A percentile compares a stretch with the other conserved stretches of the same genome.
phyloP scores from a whole-genome alignment of 306 rosid species.

The Malus sylvestris region DNA sequence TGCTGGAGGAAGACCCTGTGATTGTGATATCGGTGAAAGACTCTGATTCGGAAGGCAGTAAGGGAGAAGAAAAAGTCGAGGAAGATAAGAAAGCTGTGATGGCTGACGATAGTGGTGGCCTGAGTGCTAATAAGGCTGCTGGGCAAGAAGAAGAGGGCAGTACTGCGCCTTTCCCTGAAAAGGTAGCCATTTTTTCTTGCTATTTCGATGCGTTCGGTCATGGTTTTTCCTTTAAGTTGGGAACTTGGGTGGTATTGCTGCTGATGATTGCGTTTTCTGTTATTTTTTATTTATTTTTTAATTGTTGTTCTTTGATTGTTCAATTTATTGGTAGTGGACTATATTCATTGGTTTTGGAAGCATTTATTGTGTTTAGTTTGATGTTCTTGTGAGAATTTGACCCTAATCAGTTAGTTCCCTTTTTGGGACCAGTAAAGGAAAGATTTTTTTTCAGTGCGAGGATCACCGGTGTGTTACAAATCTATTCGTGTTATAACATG shows the following conservation, averaged over 20 bases:
- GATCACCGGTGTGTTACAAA: neutral
- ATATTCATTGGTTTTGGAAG: neutral
- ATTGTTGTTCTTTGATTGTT: neutral
- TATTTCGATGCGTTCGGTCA: neutral
- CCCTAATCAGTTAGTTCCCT: neutral
- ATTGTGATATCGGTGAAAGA: slow-evolving; percentile 53
- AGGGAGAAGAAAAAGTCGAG: slow-evolving; percentile 17
- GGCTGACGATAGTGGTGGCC: slow-evolving; percentile 87
- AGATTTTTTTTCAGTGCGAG: neutral
- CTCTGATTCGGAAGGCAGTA: slow-evolving; percentile 21
- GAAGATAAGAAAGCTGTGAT: slow-evolving; percentile 37
- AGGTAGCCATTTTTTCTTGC: slow-evolving; percentile 28
- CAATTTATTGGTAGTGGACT: neutral
- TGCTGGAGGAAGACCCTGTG: slow-evolving; percentile 25
- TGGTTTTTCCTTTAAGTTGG: neutral
- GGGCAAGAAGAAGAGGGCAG: slow-evolving; percentile 76
- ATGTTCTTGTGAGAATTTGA: neutral
- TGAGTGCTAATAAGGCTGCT: slow-evolving; percentile 78
- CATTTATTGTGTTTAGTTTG: neutral
- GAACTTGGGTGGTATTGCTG: neutral
- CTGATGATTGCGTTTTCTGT: neutral
- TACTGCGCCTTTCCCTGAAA: slow-evolving; percentile 86
- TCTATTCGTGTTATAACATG: too few species aligned
- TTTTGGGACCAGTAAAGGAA: neutral
- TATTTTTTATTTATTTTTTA: neutral